Conservation (phyloP, 257 asterid genomes). For the Linderniella brevidens region DNA sequence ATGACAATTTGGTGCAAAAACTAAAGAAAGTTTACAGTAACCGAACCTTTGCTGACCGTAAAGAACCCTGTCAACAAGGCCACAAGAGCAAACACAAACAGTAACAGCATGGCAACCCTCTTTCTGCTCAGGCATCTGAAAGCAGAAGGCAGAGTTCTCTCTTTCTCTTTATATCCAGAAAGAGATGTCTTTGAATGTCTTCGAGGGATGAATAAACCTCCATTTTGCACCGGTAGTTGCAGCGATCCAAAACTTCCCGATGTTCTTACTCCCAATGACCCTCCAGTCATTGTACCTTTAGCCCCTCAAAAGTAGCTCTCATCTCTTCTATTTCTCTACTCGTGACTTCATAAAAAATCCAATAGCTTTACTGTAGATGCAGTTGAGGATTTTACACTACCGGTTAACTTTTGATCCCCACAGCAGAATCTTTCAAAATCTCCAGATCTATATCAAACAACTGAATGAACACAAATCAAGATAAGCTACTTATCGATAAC, state of each 20-base stretch:
- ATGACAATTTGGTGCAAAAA: too few relatives aligned
- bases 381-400: too few relatives aligned
- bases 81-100: slow-evolving; percentile 37
- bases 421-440: too few relatives aligned
- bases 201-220: slow-evolving; percentile 28
- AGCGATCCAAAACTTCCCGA: slow-evolving; percentile 67
- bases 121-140: slow-evolving; percentile 48
- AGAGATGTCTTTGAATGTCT: slow-evolving; percentile 50
- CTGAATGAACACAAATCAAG: too few relatives aligned
- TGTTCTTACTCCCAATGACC: slow-evolving; percentile 61
- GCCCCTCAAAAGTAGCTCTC: slow-evolving; percentile 37
- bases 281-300: slow-evolving; percentile 80
- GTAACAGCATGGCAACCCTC: slow-evolving; percentile 65
- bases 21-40: not conserved
- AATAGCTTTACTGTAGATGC: too few relatives aligned
- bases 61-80: slow-evolving; percentile 53
- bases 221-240: slow-evolving; percentile 59
- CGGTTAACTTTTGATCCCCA: too few relatives aligned
- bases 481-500: too few relatives aligned
- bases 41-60: slow-evolving; percentile 53
- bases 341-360: slow-evolving; percentile 25
- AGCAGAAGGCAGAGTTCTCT: slow-evolving; percentile 23
- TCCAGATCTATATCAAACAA: too few relatives aligned
- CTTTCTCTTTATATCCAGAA: slow-evolving; percentile 53
- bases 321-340: slow-evolving; percentile 42